phyloP scores from a whole-genome alignment of 176 grass and related monocot species.

The Thalia dealbata region DNA sequence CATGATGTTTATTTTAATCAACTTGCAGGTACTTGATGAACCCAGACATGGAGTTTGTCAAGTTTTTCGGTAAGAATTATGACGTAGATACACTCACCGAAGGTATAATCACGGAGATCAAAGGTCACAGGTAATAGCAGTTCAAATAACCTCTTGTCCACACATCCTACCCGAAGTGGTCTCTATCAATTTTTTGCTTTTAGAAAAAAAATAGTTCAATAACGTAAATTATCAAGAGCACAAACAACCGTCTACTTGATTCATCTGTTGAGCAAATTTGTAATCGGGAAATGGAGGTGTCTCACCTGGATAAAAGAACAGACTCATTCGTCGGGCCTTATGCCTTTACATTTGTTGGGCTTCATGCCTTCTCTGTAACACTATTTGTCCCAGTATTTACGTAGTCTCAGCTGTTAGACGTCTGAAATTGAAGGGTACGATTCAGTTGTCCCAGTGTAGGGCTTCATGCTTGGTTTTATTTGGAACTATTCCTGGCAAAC shows the following conservation, averaged over 20 bases:
- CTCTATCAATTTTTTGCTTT: not conserved
- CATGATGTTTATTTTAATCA: not conserved
- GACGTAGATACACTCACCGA: slow-evolving; percentile 53
- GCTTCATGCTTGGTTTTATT: too few relatives aligned
- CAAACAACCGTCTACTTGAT: not conserved
- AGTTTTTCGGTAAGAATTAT: slow-evolving; percentile 71
- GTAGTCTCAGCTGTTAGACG: too few relatives aligned
- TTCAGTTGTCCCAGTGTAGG: too few relatives aligned
- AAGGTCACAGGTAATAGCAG: slow-evolving; percentile 27
- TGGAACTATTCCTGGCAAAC: too few relatives aligned
- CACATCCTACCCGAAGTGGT: not conserved
- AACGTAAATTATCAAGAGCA: not conserved
- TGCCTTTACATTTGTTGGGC: too few relatives aligned
- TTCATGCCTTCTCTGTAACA: too few relatives aligned
- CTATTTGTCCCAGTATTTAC: too few relatives aligned
- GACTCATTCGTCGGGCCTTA: too few relatives aligned
- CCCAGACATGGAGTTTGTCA: slow-evolving; percentile 51
- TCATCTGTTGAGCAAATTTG: too few relatives aligned
- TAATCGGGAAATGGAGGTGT: too few relatives aligned
- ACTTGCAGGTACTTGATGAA: slow-evolving; percentile 72
- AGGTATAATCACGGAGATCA: slow-evolving; percentile 45
- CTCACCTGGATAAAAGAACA: too few relatives aligned
- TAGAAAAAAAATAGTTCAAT: not conserved
- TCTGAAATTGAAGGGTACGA: too few relatives aligned
- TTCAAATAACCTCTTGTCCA: not conserved